Base-by-base conservation (phyloP, 139 green algal genomes). In the Picochlorum sp. region DNA sequence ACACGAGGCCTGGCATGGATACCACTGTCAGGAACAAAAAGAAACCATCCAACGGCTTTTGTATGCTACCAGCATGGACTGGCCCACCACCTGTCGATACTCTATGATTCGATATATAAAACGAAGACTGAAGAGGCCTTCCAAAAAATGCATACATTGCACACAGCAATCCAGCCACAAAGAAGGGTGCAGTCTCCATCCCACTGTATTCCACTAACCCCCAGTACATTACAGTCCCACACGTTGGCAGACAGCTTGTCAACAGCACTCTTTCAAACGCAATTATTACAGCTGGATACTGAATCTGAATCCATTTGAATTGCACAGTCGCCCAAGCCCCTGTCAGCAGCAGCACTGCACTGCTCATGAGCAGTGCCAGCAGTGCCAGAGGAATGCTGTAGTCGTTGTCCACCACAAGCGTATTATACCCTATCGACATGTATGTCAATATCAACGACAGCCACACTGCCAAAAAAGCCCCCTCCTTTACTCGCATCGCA, bases 301-400 rank as follows among this genome's bases (percentile, higher is more conserved):
- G 79, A 59, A 89, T 61, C 59, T 94, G 80, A 14, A 96, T 65
- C 71, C 82, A 96, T 25, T 78, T 78, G 73, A 97, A 98, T 72
- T 97, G 86, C 50, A 97, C 53, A 7, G 83, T 89, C 5, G 70
- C 76, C 90, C 90, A 97, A 32, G 84, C 51, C 66, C 70, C 65
- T 24, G 54, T 68, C 14, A 75, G 20, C 20, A 64, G 59, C 1
- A 78, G 68, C 4, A 57, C 58, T 9, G 54, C n/a, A 10, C 30
- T 52, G 32, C 50, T 66, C 22, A 77, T 57, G 7, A 77, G 4
- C 3, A 73, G 47, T 33, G 60, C 50, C 32, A 72, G 33, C 32
- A 62, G 31, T 12, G 77, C 56, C 18, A 72, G 50, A 10, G 35
- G 20, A 9, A 56, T n/a, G 16, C 55, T 29, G 5, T 33, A 33